These are phyloP conservation scores for Casuarina equisetifolia DNA, from an alignment of 306 rosid species.

Conservation along the genomic window DNA sequence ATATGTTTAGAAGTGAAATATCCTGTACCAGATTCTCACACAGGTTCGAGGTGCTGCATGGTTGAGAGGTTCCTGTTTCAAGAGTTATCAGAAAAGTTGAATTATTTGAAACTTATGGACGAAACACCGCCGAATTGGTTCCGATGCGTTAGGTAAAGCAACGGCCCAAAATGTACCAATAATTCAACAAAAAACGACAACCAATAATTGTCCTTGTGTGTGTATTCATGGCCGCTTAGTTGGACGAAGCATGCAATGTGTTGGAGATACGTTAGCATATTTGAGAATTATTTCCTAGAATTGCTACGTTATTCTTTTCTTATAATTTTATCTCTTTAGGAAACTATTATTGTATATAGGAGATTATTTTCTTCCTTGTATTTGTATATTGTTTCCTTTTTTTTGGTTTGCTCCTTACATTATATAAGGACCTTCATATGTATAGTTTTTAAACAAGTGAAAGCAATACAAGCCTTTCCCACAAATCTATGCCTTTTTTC, in stretches of 20 bases:
- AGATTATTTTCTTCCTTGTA: too few species aligned
- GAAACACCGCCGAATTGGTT: background rate
- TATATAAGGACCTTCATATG: too few species aligned
- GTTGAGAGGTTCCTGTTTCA: background rate
- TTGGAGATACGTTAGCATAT: too few species aligned
- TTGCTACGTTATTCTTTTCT: too few species aligned
- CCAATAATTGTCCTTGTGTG: background rate
- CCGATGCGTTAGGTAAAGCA: background rate
- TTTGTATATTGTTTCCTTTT: too few species aligned
- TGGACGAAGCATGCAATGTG: background rate
- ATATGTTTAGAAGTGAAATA: background rate
- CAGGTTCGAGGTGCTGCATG: background rate
- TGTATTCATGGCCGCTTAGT: background rate
- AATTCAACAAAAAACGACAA: background rate
- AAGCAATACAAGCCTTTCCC: too few species aligned
- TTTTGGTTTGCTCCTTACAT: too few species aligned
- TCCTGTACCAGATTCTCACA: background rate
- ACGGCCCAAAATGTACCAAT: background rate
- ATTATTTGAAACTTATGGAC: background rate
- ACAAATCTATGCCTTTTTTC: too few species aligned
- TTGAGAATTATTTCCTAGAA: too few species aligned
- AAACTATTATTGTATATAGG: too few species aligned
- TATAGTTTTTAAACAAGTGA: too few species aligned
- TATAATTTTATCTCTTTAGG: too few species aligned
- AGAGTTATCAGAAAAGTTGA: background rate